Evolutionary conservation across 257 asterid species (phyloP).

Genomic region (Solanum chilense): DNA sequence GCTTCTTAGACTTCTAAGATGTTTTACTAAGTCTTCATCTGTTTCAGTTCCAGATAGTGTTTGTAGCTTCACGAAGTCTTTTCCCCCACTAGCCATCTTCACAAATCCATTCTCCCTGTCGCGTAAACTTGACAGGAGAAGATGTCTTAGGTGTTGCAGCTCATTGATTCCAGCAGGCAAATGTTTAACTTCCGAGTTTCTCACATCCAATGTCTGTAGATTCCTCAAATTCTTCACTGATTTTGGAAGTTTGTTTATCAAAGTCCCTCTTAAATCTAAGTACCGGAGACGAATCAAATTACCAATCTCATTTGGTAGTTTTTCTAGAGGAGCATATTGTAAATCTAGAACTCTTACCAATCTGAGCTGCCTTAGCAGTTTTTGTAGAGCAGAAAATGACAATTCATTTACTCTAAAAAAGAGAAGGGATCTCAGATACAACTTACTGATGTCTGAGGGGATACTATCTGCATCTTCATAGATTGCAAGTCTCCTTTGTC

Average conservation of each 20-base stretch:
- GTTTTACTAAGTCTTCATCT: constrained; percentile 3
- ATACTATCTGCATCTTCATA: not conserved
- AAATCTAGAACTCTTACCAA: not conserved
- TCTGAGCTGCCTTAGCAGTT: not conserved
- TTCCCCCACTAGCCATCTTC: constrained; percentile 1
- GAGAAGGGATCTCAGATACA: not conserved
- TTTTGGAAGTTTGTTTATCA: not conserved
- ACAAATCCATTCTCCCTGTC: constrained; percentile 9
- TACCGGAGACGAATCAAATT: not conserved
- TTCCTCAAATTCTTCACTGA: constrained; percentile 3
- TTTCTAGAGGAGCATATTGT: not conserved
- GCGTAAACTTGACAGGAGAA: constrained; percentile 6
- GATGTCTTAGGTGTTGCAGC: constrained; percentile 12
- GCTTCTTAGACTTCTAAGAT: not conserved
- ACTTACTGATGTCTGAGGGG: not conserved
- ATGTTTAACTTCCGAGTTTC: not conserved
- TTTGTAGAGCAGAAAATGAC: not conserved
- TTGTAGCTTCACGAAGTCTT: not conserved
- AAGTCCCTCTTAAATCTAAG: not conserved
- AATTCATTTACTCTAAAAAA: not conserved
- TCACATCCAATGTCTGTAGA: constrained; percentile 10
- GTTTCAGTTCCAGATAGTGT: constrained; percentile 11
- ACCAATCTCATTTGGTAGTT: not conserved
- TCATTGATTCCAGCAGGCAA: constrained; percentile 13
- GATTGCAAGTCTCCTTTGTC: not conserved